Conservation (phyloP, 176 grass and related monocot genomes). For the Guadua angustifolia region DNA sequence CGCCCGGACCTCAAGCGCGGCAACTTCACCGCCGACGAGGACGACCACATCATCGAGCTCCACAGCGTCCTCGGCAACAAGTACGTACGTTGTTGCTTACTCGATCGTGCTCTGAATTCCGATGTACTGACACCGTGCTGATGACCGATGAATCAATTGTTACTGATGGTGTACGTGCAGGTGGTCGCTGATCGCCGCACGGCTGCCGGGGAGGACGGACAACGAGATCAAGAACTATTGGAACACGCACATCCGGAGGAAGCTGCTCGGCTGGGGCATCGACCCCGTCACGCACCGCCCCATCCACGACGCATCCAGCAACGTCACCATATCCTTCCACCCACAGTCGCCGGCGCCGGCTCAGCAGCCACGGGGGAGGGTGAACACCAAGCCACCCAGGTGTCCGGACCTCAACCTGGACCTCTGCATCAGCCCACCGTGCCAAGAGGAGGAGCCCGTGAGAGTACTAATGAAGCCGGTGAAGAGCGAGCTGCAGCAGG, state of each 20-base stretch:
- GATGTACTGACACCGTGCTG: neutral
- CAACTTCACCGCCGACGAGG: constrained; percentile 90
- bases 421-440: constrained; percentile 89
- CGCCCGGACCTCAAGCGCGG: constrained; percentile 98
- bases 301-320: constrained; percentile 14
- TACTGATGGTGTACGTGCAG: constrained; percentile 32
- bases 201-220: constrained; percentile 82
- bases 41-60: constrained; percentile 86
- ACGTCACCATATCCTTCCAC: constrained; percentile 52
- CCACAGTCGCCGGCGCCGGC: neutral
- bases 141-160: neutral
- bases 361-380: neutral
- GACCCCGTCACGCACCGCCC: constrained; percentile 86
- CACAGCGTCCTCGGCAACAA: constrained; percentile 88
- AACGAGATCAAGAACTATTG: constrained; percentile 99
- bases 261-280: constrained; percentile 63
- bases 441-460: constrained; percentile 21
- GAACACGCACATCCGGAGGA: constrained; percentile 92
- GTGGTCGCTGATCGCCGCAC: constrained; percentile 85
- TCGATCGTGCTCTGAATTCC: neutral
- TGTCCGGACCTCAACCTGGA: constrained; percentile 91
- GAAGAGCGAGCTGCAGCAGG: constrained; percentile 34
- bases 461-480: constrained; percentile 34
- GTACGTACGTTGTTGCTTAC: constrained; percentile 41
- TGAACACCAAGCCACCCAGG: constrained; percentile 36